A percentile compares a stretch with the other conserved stretches of the same genome.
Evolutionary conservation across 2,329 filamentous ascomycete genomes (phyloP).

Genomic region (Furcasterigmium sp.): DNA sequence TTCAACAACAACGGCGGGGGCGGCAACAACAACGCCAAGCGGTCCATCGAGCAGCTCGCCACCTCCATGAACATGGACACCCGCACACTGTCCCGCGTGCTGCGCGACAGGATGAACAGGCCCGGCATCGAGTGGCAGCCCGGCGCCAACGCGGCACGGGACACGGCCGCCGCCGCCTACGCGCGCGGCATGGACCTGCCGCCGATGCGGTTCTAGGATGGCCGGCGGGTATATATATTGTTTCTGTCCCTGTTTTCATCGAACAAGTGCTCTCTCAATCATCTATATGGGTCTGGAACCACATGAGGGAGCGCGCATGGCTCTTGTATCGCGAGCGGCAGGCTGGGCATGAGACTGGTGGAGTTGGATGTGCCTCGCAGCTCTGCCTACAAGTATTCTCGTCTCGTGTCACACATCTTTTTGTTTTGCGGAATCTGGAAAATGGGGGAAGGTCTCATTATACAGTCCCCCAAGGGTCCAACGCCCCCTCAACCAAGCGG

Average conservation of each 20-base stretch:
- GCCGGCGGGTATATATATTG: background rate
- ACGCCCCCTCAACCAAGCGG: no score
- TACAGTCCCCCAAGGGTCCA: no score
- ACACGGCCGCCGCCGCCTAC: background rate
- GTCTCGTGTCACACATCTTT: no score
- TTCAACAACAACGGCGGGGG: constrained; percentile 16
- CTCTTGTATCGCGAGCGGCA: no score
- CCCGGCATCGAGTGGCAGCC: constrained; percentile 3
- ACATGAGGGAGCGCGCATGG: no score
- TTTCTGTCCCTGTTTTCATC: background rate
- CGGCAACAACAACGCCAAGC: constrained; percentile 20
- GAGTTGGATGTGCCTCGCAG: no score
- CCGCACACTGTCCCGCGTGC: constrained; percentile 1
- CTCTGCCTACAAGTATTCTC: no score
- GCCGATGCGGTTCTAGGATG: background rate
- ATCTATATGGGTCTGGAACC: constrained; percentile 1
- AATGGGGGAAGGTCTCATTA: no score
- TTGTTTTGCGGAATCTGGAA: no score
- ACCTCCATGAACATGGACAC: constrained; percentile 14
- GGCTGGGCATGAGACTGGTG: no score
- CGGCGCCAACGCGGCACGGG: constrained; percentile 1
- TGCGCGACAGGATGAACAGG: constrained; percentile 4
- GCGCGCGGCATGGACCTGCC: background rate
- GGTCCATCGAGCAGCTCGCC: constrained; percentile 15
- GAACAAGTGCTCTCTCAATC: background rate